These are phyloP conservation scores for Phalaenopsis aphrodite DNA, from an alignment of 106 monocot species.

Conservation along the genomic window DNA sequence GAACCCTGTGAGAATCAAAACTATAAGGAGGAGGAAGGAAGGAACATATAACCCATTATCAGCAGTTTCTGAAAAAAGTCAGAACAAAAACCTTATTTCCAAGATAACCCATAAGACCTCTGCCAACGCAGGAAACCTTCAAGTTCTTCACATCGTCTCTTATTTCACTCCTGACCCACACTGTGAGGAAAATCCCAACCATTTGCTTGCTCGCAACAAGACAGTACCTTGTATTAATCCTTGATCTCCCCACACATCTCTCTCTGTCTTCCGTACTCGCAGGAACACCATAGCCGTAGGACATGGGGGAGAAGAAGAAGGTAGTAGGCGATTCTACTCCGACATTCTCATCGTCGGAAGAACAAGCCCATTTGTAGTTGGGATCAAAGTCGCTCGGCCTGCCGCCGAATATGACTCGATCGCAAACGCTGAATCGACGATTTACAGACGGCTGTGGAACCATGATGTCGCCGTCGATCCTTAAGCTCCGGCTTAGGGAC, in stretches of 20 bases:
- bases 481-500: conserved; percentile 37
- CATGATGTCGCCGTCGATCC: conserved; percentile 38
- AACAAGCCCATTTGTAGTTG: conserved; percentile 40
- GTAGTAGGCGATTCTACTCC: conserved; percentile 34
- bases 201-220: conserved; percentile 67
- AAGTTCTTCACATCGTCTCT: conserved; percentile 50
- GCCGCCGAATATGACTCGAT: conserved; percentile 38
- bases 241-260: conserved; percentile 24
- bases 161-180: conserved; percentile 58
- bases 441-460: conserved; percentile 29
- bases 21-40: too few species aligned
- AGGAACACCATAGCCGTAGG: conserved; percentile 31
- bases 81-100: conserved; percentile 45
- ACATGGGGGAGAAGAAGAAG: conserved; percentile 37
- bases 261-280: conserved; percentile 38
- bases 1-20: conserved; percentile 23
- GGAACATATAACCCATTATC: too few species aligned
- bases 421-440: conserved; percentile 35
- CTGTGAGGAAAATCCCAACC: conserved; percentile 61
- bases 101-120: conserved; percentile 71
- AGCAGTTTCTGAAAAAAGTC: background rate
- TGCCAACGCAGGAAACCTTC: conserved; percentile 62
- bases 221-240: conserved; percentile 36
- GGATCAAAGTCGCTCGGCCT: conserved; percentile 56
- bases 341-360: conserved; percentile 39